These are phyloP conservation scores for Penicillium concentricum DNA, from an alignment of 2,329 filamentous ascomycete genomes.

Conservation along the genomic window DNA sequence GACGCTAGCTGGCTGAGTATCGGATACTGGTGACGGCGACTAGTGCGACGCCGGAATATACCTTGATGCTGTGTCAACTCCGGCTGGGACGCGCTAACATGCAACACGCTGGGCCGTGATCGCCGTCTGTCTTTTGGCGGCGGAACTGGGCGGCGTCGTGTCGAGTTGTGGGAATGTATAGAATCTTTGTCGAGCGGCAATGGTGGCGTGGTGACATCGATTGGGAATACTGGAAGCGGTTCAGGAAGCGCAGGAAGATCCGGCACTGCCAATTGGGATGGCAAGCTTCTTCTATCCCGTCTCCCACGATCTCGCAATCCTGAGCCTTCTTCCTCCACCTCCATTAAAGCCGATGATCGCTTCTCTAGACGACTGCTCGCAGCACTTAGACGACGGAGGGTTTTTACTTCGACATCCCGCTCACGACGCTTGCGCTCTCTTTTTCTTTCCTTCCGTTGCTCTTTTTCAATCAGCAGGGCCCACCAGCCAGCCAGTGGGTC, in stretches of 20 bases:
- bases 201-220: constrained; percentile 44
- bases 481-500: constrained; percentile 94
- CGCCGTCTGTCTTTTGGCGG: constrained; percentile 84
- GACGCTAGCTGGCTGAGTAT: constrained; percentile 66
- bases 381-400: constrained; percentile 77
- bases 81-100: constrained; percentile 72
- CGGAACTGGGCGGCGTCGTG: constrained; percentile 71
- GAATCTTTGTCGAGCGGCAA: constrained; percentile 73
- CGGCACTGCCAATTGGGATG: constrained; percentile 61
- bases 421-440: constrained; percentile 82
- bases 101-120: constrained; percentile 79
- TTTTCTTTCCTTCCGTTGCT: constrained; percentile 78
- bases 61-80: constrained; percentile 60
- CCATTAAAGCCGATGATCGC: constrained; percentile 71
- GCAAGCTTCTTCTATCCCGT: constrained; percentile 70
- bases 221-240: constrained; percentile 36
- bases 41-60: constrained; percentile 54
- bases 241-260: constrained; percentile 79
- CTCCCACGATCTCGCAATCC: constrained; percentile 71
- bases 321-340: constrained; percentile 73
- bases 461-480: constrained; percentile 90
- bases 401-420: constrained; percentile 76
- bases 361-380: constrained; percentile 84
- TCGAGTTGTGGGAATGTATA: constrained; percentile 72
- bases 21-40: constrained; percentile 59